Evolutionary conservation across 225 moss, liverwort and hornwort genomes (phyloP).

Genomic region (Asterella californica): DNA sequence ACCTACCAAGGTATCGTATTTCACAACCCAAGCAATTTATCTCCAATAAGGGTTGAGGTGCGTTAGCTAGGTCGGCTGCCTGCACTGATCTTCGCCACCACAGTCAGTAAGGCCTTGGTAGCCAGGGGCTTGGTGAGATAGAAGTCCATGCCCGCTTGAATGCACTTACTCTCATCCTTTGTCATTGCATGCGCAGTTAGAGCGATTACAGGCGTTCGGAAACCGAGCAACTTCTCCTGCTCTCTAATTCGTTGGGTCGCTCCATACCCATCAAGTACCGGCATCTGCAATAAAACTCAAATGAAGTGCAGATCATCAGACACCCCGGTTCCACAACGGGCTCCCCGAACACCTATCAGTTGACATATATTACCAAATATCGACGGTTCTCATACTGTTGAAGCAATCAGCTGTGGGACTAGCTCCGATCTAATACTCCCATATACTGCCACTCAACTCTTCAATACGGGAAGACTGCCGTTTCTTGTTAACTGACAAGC

Average conservation of each 20-base stretch:
- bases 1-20: constrained; percentile 22
- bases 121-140: constrained; percentile 59
- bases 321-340: not conserved
- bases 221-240: constrained; percentile 47
- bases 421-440: not conserved
- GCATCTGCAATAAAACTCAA: constrained; percentile 42
- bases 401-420: not conserved
- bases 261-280: constrained; percentile 51
- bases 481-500: too few species aligned
- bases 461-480: too few species aligned
- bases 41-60: constrained; percentile 13
- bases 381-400: not conserved
- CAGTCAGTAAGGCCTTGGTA: constrained; percentile 46
- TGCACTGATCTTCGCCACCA: constrained; percentile 44
- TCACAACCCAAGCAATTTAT: constrained; percentile 23
- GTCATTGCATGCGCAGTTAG: constrained; percentile 60
- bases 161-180: constrained; percentile 56
- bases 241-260: constrained; percentile 54
- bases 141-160: constrained; percentile 60
- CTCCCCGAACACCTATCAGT: not conserved
- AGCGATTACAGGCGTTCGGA: constrained; percentile 55
- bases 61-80: constrained; percentile 26
- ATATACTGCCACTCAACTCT: not conserved
- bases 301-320: not conserved
- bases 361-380: not conserved